A percentile compares a stretch with the other conserved stretches of the same genome.
These are phyloP conservation scores for Starmerella cellae DNA, from an alignment of 805 yeast species.

Conservation along the genomic window DNA sequence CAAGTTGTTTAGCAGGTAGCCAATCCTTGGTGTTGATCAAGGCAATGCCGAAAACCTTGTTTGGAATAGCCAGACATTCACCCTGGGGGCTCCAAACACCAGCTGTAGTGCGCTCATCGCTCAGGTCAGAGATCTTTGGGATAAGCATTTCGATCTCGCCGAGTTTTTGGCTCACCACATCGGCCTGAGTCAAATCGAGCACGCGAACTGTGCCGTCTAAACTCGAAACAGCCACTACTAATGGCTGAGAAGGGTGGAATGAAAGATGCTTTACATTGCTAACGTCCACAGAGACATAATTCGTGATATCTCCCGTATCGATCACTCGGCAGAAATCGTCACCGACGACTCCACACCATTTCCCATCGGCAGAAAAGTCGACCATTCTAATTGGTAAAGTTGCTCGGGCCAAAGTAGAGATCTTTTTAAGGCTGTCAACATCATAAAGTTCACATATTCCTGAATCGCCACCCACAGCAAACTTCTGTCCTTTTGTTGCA, in stretches of 20 bases:
- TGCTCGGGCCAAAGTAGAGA: slow-evolving; percentile 21
- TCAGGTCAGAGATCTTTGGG: slow-evolving; percentile 22
- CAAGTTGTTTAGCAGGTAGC: slow-evolving; percentile 19
- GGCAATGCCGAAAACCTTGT: slow-evolving; percentile 29
- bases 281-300: slow-evolving; percentile 32
- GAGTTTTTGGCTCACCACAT: slow-evolving; percentile 13
- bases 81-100: slow-evolving; percentile 65
- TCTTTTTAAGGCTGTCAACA: slow-evolving; percentile 16
- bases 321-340: slow-evolving; percentile 27
- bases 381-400: slow-evolving; percentile 28
- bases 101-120: slow-evolving; percentile 37
- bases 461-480: slow-evolving; percentile 35
- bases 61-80: slow-evolving; percentile 53
- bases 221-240: slow-evolving; percentile 24
- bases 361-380: slow-evolving; percentile 27
- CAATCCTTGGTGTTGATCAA: slow-evolving; percentile 22
- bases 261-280: slow-evolving; percentile 39
- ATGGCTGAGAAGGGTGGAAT: slow-evolving; percentile 25
- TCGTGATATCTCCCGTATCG: slow-evolving; percentile 26
- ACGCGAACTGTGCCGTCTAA: slow-evolving; percentile 28
- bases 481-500: slow-evolving; percentile 19
- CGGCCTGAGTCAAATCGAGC: slow-evolving; percentile 16
- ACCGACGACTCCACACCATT: slow-evolving; percentile 28
- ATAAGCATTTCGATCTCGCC: slow-evolving; percentile 22
- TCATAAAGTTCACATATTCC: slow-evolving; percentile 29